These are phyloP conservation scores for Ceratobasidium sp. DNA, from an alignment of 1,284 basidiomycete species.

Conservation along the genomic window DNA sequence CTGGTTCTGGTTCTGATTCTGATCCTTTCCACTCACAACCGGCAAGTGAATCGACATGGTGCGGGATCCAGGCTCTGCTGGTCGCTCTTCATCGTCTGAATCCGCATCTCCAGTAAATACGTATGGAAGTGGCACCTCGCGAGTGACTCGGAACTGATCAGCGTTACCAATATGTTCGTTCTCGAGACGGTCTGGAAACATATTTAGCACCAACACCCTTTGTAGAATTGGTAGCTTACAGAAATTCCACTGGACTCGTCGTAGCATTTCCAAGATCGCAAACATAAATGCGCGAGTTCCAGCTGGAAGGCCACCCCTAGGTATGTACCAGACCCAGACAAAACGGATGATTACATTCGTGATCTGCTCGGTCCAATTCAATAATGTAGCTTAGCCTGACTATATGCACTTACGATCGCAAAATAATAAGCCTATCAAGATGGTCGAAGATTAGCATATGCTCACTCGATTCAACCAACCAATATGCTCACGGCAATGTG, in stretches of 20 bases:
- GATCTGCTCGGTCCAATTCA: conserved; percentile 53
- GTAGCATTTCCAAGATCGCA: conserved; percentile 76
- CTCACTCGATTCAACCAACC: background rate
- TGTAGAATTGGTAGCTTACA: conserved; percentile 58
- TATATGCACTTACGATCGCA: conserved; percentile 64
- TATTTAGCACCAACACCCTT: background rate
- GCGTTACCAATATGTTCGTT: conserved; percentile 86
- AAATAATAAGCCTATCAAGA: conserved; percentile 68
- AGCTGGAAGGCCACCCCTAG: conserved; percentile 57
- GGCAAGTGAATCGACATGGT: conserved; percentile 8
- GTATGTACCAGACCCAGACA: conserved; percentile 82
- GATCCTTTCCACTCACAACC: conserved; percentile 3
- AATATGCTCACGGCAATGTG: conserved; percentile 58
- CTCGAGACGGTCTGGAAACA: conserved; percentile 69
- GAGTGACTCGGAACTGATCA: conserved; percentile 80
- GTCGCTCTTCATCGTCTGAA: background rate
- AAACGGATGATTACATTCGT: conserved; percentile 79
- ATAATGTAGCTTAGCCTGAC: conserved; percentile 9
- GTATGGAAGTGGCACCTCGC: conserved; percentile 80
- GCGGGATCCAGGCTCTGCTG: too few species aligned
- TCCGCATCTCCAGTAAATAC: conserved; percentile 56
- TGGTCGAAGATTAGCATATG: background rate
- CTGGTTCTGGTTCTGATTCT: too few species aligned
- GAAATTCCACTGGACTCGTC: conserved; percentile 92
- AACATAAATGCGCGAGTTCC: conserved; percentile 71